Percentiles rank a stretch among this genome's conserved stretches.
phyloP scores from a whole-genome alignment of 805 yeast genomes.

The Candida coquimbonensis region DNA sequence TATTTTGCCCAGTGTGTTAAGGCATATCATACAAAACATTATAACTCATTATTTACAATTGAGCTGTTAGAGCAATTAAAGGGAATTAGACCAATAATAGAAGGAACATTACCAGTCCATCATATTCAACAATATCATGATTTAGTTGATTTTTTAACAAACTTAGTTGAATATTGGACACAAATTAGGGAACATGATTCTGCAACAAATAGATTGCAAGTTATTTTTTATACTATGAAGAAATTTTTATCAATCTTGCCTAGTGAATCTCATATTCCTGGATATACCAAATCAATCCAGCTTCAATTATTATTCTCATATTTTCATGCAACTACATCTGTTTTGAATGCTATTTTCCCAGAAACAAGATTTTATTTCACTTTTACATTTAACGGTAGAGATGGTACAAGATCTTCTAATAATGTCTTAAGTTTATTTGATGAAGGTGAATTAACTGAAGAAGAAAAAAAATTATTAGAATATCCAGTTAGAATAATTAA shows the following conservation, averaged over 20 bases:
- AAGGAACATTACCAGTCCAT: constrained; percentile 8
- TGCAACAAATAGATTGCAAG: constrained; percentile 18
- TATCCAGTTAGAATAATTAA: constrained; percentile 24
- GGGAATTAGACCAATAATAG: constrained; percentile 12
- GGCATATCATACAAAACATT: constrained; percentile 26
- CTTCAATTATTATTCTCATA: constrained; percentile 24
- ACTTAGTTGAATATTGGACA: constrained; percentile 13
- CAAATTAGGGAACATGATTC: constrained; percentile 2
- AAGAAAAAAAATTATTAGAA: constrained; percentile 13
- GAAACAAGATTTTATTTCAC: constrained; percentile 30
- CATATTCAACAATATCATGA: constrained; percentile 12
- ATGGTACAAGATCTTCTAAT: constrained; percentile 24
- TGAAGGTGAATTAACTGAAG: constrained; percentile 3
- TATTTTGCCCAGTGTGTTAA: constrained; percentile 27
- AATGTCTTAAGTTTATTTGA: constrained; percentile 7
- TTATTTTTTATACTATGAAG: constrained; percentile 20
- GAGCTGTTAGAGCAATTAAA: constrained; percentile 24
- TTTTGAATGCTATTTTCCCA: constrained; percentile 29
- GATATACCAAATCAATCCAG: constrained; percentile 7
- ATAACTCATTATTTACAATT: constrained; percentile 21
- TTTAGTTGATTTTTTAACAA: constrained; percentile 10
- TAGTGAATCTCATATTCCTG: constrained; percentile 9
- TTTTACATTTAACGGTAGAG: constrained; percentile 29
- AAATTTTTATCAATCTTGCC: constrained; percentile 19
- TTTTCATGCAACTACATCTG: constrained; percentile 27